A percentile compares a stretch with the other conserved stretches of the same genome.
Conservation (phyloP, 192 early-diverging fungal species). For the Entomortierella chlamydospora region DNA sequence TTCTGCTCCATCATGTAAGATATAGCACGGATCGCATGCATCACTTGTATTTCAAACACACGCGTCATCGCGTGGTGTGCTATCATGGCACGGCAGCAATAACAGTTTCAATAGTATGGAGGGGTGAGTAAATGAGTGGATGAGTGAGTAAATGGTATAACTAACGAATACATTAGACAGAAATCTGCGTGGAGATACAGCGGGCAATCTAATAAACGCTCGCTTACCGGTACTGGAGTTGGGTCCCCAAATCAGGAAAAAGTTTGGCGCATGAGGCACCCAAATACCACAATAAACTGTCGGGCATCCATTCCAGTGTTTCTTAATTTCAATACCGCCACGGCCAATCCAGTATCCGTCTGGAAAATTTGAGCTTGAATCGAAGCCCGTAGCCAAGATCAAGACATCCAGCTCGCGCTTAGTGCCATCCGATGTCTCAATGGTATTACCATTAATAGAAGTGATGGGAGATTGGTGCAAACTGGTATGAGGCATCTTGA, state of each 20-base stretch:
- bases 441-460: constrained; percentile 34
- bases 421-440: constrained; percentile 46
- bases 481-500: constrained; percentile 44
- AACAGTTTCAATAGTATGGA: too few relatives aligned
- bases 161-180: too few relatives aligned
- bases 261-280: constrained; percentile 34
- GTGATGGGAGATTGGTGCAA: constrained; percentile 41
- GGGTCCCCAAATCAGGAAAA: constrained; percentile 49
- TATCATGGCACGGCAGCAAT: too few relatives aligned
- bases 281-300: constrained; percentile 35
- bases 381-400: constrained; percentile 58
- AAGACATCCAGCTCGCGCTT: constrained; percentile 55
- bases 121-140: too few relatives aligned
- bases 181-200: too few relatives aligned
- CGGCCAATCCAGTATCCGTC: constrained; percentile 27
- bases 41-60: constrained; percentile 30
- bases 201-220: too few relatives aligned
- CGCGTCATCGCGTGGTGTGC: constrained; percentile 30
- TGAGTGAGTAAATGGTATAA: too few relatives aligned
- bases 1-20: constrained; percentile 44
- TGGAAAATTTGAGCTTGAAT: constrained; percentile 26
- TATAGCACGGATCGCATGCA: constrained; percentile 19
- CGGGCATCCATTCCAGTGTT: constrained; percentile 29
- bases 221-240: constrained; percentile 28
- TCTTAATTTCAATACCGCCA: constrained; percentile 23